phyloP scores from a whole-genome alignment of 2,329 filamentous ascomycete species.

The Alternaria novae-zelandiae region DNA sequence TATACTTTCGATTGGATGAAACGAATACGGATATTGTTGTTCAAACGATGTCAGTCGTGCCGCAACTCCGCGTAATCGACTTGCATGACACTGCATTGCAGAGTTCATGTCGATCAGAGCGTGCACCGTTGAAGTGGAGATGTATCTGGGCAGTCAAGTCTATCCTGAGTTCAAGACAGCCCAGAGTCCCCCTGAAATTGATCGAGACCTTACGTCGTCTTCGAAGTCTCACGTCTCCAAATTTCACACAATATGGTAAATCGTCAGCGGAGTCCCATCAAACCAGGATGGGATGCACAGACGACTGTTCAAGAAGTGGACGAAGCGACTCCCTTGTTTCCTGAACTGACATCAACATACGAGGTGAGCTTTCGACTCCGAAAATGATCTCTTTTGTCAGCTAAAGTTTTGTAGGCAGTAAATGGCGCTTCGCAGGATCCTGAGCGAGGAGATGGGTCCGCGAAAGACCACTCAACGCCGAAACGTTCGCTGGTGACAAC shows the following conservation, averaged over 20 bases:
- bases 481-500: background rate
- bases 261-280: background rate
- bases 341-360: background rate
- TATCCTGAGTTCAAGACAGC: background rate
- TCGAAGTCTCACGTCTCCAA: background rate
- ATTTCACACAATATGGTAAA: background rate
- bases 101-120: background rate
- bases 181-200: background rate
- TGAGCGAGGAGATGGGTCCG: background rate
- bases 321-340: background rate
- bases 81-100: background rate
- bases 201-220: background rate
- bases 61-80: background rate
- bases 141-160: background rate
- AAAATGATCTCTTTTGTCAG: background rate
- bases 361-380: background rate
- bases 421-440: background rate
- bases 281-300: background rate
- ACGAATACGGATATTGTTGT: background rate
- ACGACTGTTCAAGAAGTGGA: background rate
- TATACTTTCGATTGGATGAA: background rate
- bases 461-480: background rate
- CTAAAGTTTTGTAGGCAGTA: background rate
- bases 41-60: background rate
- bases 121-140: background rate